A percentile compares a stretch with the other conserved stretches of the same genome.
These are phyloP conservation scores for Phaffia australis DNA, from an alignment of 768 basidiomycete species.

Conservation along the genomic window DNA sequence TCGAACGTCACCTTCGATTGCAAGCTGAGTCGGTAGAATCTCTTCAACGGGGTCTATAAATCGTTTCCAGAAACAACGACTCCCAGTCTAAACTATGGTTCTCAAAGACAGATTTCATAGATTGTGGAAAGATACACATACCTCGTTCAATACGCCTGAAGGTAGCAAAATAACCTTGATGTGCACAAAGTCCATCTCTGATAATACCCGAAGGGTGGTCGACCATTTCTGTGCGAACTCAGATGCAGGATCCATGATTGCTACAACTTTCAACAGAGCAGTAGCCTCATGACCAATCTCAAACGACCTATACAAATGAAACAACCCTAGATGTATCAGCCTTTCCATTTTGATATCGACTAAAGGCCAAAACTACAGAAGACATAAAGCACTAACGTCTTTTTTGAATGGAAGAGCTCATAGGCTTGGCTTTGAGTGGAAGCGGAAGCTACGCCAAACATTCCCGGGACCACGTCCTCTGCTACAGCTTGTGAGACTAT, in stretches of 20 bases:
- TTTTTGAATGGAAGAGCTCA: conserved; percentile 48
- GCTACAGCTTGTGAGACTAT: conserved; percentile 59
- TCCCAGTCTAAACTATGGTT: no score
- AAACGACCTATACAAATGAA: conserved; percentile 48
- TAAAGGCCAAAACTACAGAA: background rate
- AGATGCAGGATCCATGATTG: conserved; percentile 74
- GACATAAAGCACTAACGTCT: conserved; percentile 48
- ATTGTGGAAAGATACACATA: conserved; percentile 36
- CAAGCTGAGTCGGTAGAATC: conserved; percentile 78
- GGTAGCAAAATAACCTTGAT: conserved; percentile 77
- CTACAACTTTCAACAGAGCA: conserved; percentile 58
- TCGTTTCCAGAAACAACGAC: background rate
- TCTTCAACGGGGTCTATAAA: conserved; percentile 69
- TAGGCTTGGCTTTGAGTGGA: conserved; percentile 55
- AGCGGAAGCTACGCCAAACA: conserved; percentile 23
- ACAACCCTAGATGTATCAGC: background rate
- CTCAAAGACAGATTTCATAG: background rate
- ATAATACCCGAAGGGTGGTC: conserved; percentile 49
- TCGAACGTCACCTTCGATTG: conserved; percentile 53
- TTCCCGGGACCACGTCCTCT: conserved; percentile 57
- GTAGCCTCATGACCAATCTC: conserved; percentile 55
- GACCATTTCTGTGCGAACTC: conserved; percentile 79
- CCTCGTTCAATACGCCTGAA: conserved; percentile 50
- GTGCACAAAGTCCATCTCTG: conserved; percentile 37
- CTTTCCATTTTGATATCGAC: no score